Base-by-base conservation (phyloP, 164 flowering plant genomes). In the Litsea cubeba region DNA sequence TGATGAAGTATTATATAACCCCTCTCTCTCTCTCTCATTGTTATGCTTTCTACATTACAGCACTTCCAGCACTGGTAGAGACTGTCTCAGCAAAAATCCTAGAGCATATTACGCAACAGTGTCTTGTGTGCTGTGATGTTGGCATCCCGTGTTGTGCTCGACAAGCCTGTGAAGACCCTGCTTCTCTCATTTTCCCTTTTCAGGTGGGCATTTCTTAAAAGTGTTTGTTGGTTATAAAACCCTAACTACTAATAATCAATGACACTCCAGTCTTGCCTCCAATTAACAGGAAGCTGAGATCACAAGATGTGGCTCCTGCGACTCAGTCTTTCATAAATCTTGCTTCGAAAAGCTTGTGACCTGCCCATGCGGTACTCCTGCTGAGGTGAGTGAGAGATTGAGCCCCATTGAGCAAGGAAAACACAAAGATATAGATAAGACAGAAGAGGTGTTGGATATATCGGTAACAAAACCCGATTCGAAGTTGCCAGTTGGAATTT, bases 151-250 rank as follows among this genome's bases (percentile, higher is more conserved):
- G 99, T 73, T 83, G 89, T 81, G 97, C 97, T 71, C 86, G 90
- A 74, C 92, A 85, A 81, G 90, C 89, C 35, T 95, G 99, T 81
- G 83, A 84, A 77, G 94, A 93, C 73, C 91, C 95, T 18, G 86
- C 94, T 54, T 84, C 96, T 71, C 91, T 93, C 73, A 95, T 93
- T 83, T 95, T 95, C 67, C 95, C 98, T 51, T 95, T 95, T 76
- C 99, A 95, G 97, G 99, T 91, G 30, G 32, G 81, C 69, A 60
- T 71, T 72, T 63, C 65, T 57, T 18, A 17, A 28, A 58, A 20
- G 5, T 28, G 50, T 50, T n/a, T 30, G 18, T 22, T 23, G 62
- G 11, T 63, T 58, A 17, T 63, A 24, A 63, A 11, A 22, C 14
- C 12, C 66, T 12, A 63, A 63, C 10, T 1, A 63, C 25, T 66